These are phyloP conservation scores for Lachancea nothofagi DNA, from an alignment of 805 yeast genomes.

Conservation along the genomic window DNA sequence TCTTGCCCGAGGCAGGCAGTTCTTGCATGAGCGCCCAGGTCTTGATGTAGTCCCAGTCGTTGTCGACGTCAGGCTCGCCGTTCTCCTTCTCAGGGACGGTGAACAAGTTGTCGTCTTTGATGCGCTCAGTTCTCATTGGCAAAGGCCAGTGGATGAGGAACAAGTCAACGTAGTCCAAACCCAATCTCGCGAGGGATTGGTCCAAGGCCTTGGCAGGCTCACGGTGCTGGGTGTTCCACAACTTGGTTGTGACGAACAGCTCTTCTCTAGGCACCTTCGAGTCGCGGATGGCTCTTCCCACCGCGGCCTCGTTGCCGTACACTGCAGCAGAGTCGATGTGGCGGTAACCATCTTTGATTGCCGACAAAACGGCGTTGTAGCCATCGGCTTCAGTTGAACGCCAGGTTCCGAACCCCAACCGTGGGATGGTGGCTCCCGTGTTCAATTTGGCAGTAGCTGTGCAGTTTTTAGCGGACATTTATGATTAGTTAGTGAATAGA, in stretches of 20 bases:
- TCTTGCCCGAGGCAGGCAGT: conserved; percentile 45
- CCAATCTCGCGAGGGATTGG: conserved; percentile 54
- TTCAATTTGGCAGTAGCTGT: conserved; percentile 40
- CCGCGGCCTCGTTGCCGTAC: conserved; percentile 61
- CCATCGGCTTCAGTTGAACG: conserved; percentile 52
- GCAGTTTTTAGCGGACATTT: conserved; percentile 14
- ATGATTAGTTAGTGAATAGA: too few relatives aligned
- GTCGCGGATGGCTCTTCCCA: conserved; percentile 52
- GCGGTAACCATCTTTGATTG: conserved; percentile 59
- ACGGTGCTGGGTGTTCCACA: conserved; percentile 51
- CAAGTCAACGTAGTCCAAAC: conserved; percentile 72
- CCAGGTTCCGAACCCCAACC: conserved; percentile 74
- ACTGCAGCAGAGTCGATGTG: conserved; percentile 76
- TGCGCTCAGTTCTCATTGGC: conserved; percentile 41
- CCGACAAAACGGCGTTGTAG: conserved; percentile 50
- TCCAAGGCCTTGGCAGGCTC: conserved; percentile 50
- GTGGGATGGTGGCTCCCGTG: conserved; percentile 61
- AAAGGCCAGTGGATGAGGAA: conserved; percentile 83
- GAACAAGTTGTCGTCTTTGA: conserved; percentile 32
- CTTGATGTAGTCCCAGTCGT: conserved; percentile 42
- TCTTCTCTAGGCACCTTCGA: conserved; percentile 60
- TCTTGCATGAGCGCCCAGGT: conserved; percentile 63
- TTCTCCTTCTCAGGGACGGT: conserved; percentile 35
- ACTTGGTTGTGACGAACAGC: conserved; percentile 65
- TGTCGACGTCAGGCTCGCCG: conserved; percentile 36